Evolutionary conservation across 768 basidiomycete genomes (phyloP).

Genomic region (Termitomyces sp.): DNA sequence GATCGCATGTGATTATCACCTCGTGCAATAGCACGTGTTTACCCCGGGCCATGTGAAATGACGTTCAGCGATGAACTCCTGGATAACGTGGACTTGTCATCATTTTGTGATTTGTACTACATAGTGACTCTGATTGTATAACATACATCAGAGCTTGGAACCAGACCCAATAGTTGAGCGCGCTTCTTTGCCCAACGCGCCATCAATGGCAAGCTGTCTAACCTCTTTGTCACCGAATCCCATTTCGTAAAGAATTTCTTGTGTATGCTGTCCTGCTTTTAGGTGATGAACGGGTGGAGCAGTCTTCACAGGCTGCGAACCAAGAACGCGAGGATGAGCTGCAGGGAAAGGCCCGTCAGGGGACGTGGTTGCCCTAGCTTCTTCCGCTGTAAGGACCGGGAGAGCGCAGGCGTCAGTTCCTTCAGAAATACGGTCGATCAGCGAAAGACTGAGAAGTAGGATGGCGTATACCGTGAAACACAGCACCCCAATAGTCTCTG

Average conservation of each 20-base stretch:
- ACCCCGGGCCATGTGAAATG: background rate
- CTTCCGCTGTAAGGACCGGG: conserved; percentile 59
- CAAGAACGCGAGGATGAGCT: conserved; percentile 45
- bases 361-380: conserved; percentile 45
- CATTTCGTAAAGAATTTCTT: conserved; percentile 46
- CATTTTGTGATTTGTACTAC: background rate
- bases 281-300: conserved; percentile 18
- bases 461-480: conserved; percentile 56
- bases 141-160: conserved; percentile 12
- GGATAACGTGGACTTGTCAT: background rate
- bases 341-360: conserved; percentile 34
- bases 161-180: conserved; percentile 11
- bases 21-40: conserved; percentile 1
- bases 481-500: conserved; percentile 62
- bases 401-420: conserved; percentile 69
- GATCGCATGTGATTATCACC: conserved; percentile 4
- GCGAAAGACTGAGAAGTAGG: background rate
- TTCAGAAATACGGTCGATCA: conserved; percentile 17
- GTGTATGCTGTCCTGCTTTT: conserved; percentile 48
- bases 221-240: conserved; percentile 40
- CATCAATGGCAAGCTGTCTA: conserved; percentile 33
- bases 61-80: no score
- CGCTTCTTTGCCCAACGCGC: conserved; percentile 38
- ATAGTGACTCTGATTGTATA: background rate
- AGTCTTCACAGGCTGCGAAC: conserved; percentile 17